These are phyloP conservation scores for Closterium sp. DNA, from an alignment of 139 green algal species.

Conservation along the genomic window DNA sequence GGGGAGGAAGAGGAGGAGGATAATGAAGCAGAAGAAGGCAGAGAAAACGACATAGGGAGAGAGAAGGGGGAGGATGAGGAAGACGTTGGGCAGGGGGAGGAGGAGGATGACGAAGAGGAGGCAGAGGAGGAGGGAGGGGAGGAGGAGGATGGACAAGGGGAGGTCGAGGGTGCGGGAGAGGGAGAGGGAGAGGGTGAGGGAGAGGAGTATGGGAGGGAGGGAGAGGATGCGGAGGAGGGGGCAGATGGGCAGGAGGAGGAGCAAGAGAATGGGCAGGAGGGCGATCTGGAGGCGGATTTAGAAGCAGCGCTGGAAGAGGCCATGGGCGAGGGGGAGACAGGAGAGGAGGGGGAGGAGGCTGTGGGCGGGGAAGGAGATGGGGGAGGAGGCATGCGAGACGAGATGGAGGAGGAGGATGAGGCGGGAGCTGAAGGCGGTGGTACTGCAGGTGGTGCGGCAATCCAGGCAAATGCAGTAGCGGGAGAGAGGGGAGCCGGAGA, in stretches of 20 bases:
- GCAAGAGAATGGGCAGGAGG: neutral
- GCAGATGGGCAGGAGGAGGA: neutral
- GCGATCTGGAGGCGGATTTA: neutral
- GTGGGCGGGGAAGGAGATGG: neutral
- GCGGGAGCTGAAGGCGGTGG: neutral
- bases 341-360: neutral
- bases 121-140: neutral
- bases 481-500: neutral
- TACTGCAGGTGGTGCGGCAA: neutral
- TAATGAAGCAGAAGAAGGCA: neutral
- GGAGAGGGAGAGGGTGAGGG: neutral
- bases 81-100: neutral
- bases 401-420: neutral
- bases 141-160: neutral
- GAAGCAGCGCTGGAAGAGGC: neutral
- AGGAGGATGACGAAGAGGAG: neutral
- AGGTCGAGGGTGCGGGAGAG: neutral
- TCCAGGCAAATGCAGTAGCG: neutral
- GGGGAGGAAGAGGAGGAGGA: neutral
- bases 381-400: neutral
- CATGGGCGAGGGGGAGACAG: neutral
- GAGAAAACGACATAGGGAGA: neutral
- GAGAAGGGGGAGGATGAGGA: neutral
- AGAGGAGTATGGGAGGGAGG: conserved; percentile 17
- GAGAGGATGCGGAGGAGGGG: conserved; percentile 15